phyloP scores from a whole-genome alignment of 495 filamentous ascomycete species.

The Aspergillus asperescens region DNA sequence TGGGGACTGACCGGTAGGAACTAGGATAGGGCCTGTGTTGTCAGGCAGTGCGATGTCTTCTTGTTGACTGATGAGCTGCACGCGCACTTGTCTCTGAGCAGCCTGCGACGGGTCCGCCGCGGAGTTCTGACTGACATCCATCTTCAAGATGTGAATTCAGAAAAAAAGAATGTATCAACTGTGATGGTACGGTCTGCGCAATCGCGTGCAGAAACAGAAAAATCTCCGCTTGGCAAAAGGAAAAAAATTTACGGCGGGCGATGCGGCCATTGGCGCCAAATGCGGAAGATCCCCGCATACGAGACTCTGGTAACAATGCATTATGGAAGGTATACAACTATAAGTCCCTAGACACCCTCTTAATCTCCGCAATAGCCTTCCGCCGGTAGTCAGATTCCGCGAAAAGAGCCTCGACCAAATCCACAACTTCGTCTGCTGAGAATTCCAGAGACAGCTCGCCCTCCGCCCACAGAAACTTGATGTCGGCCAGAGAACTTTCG shows the following conservation, averaged over 20 bases:
- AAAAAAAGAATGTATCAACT: slow-evolving; percentile 12
- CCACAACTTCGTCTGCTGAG: slow-evolving; percentile 74
- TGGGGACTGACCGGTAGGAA: slow-evolving; percentile 53
- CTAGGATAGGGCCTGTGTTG: slow-evolving; percentile 56
- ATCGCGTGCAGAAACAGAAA: slow-evolving; percentile 26
- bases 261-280: slow-evolving; percentile 42
- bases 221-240: slow-evolving; percentile 21
- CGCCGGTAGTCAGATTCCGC: slow-evolving; percentile 77
- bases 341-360: slow-evolving; percentile 29
- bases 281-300: slow-evolving; percentile 32
- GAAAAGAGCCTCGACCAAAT: slow-evolving; percentile 84
- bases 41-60: slow-evolving; percentile 57
- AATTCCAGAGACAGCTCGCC: slow-evolving; percentile 81
- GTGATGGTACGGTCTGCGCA: slow-evolving; percentile 18
- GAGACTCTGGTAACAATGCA: not conserved
- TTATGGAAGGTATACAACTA: not conserved
- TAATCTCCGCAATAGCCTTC: slow-evolving; percentile 75
- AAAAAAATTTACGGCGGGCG: slow-evolving; percentile 46
- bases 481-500: slow-evolving; percentile 83
- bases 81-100: slow-evolving; percentile 50
- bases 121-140: slow-evolving; percentile 27
- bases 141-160: slow-evolving; percentile 20
- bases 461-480: slow-evolving; percentile 82
- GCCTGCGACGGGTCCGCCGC: slow-evolving; percentile 25
- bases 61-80: slow-evolving; percentile 55